These are phyloP conservation scores for Kodamaea sagamina DNA, from an alignment of 805 yeast genomes.

Conservation along the genomic window DNA sequence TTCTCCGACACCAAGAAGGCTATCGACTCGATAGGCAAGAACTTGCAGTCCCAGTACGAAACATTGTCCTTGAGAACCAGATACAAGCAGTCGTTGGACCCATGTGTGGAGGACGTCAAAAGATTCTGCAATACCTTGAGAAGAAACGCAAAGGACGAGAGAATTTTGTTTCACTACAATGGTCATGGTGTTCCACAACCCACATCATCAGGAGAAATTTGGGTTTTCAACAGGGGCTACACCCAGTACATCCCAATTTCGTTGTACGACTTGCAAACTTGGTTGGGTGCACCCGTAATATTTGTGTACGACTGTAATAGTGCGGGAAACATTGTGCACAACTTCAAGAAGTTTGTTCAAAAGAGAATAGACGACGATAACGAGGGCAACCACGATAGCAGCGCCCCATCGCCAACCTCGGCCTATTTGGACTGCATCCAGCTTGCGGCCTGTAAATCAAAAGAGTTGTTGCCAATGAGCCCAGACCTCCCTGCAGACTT, in stretches of 20 bases:
- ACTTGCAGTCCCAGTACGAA: slow-evolving; percentile 85
- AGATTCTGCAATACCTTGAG: slow-evolving; percentile 86
- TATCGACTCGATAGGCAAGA: slow-evolving; percentile 86
- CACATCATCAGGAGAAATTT: slow-evolving; percentile 91
- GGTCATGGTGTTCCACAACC: slow-evolving; percentile 99
- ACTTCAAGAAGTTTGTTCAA: slow-evolving; percentile 86
- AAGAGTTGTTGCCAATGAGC: slow-evolving; percentile 86
- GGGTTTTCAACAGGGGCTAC: slow-evolving; percentile 97
- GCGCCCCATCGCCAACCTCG: slow-evolving; percentile 62
- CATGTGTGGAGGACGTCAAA: slow-evolving; percentile 93
- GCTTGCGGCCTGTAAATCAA: slow-evolving; percentile 85
- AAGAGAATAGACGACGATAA: slow-evolving; percentile 86
- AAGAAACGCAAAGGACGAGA: slow-evolving; percentile 88
- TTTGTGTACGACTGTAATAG: slow-evolving; percentile 93
- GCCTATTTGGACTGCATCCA: slow-evolving; percentile 87
- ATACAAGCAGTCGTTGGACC: slow-evolving; percentile 89
- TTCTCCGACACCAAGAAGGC: slow-evolving; percentile 88
- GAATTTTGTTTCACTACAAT: slow-evolving; percentile 91
- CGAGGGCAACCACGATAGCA: slow-evolving; percentile 53
- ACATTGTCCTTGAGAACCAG: slow-evolving; percentile 82
- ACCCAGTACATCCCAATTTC: slow-evolving; percentile 98
- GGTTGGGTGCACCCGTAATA: slow-evolving; percentile 98
- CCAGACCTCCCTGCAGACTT: slow-evolving; percentile 95
- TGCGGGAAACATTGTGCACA: slow-evolving; percentile 90
- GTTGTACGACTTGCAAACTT: slow-evolving; percentile 89